These are phyloP conservation scores for Aspergillus sp. DNA, from an alignment of 2,329 filamentous ascomycete species.

Conservation along the genomic window DNA sequence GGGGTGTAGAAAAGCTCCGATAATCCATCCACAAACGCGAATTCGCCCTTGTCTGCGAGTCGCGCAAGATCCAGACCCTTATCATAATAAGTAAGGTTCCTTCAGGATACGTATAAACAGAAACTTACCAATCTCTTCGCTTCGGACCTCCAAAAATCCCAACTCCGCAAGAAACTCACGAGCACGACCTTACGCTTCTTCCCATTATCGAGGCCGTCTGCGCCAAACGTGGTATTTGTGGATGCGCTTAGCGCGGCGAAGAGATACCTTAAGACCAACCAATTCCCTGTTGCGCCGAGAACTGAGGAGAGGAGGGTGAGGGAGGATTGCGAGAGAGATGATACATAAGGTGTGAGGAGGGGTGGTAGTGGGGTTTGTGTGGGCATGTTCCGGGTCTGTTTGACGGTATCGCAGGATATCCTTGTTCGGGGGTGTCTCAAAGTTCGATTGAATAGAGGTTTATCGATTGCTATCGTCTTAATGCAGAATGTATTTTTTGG, in stretches of 20 bases:
- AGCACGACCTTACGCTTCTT: conserved; percentile 56
- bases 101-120: background rate
- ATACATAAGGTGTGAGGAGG: conserved; percentile 33
- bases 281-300: conserved; percentile 47
- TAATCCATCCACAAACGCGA: conserved; percentile 71
- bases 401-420: background rate
- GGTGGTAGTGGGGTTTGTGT: conserved; percentile 35
- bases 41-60: conserved; percentile 50
- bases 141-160: conserved; percentile 69
- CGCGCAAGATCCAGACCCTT: conserved; percentile 66
- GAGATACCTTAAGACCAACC: conserved; percentile 50
- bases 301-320: conserved; percentile 40
- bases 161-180: conserved; percentile 75
- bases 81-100: background rate
- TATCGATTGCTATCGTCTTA: background rate
- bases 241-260: conserved; percentile 38
- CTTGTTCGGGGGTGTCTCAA: no score
- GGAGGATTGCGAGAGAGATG: conserved; percentile 28
- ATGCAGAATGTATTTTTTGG: background rate
- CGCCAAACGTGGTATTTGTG: conserved; percentile 13
- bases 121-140: conserved; percentile 57
- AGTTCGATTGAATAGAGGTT: no score
- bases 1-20: conserved; percentile 47
- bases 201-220: conserved; percentile 21
- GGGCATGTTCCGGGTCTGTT: conserved; percentile 24